Conservation (phyloP, 306 rosid species). For the Rosa lucieae region DNA sequence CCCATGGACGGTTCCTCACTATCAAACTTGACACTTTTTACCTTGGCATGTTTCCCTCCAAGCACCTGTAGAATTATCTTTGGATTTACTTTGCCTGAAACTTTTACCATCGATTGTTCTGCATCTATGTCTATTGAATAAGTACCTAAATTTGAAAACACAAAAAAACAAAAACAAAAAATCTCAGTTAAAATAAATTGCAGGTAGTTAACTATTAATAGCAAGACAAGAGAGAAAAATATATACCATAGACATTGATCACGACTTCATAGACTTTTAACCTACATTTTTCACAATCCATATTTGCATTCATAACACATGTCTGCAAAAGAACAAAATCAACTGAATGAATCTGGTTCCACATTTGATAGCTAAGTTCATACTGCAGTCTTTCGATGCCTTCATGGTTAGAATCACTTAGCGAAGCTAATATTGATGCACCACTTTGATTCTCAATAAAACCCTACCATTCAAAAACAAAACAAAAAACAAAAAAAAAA, state of each 20-base stretch:
- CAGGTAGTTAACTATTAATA: not conserved
- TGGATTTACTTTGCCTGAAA: slow-evolving; percentile 43
- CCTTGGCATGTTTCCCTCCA: slow-evolving; percentile 40
- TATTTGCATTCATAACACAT: slow-evolving; percentile 41
- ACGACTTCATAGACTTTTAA: slow-evolving; percentile 34
- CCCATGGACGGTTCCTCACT: slow-evolving; percentile 34
- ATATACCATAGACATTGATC: slow-evolving; percentile 35
- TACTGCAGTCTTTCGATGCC: not conserved
- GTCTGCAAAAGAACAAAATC: slow-evolving; percentile 25
- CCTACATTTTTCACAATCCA: slow-evolving; percentile 42
- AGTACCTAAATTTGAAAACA: slow-evolving; percentile 18
- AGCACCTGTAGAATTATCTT: slow-evolving; percentile 27
- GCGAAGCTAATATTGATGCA: not conserved
- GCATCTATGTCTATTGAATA: slow-evolving; percentile 36
- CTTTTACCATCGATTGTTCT: slow-evolving; percentile 35
- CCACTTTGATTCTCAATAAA: not conserved
- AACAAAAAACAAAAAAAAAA: not conserved
- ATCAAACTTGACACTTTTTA: slow-evolving; percentile 35
- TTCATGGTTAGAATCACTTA: not conserved
- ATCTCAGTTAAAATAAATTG: not conserved
- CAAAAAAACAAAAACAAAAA: not conserved
- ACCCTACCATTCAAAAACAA: not conserved
- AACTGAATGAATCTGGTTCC: not conserved
- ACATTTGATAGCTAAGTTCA: not conserved
- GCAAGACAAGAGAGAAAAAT: not conserved